phyloP scores from a whole-genome alignment of 2,329 filamentous ascomycete species.

The Nakataea oryzae region DNA sequence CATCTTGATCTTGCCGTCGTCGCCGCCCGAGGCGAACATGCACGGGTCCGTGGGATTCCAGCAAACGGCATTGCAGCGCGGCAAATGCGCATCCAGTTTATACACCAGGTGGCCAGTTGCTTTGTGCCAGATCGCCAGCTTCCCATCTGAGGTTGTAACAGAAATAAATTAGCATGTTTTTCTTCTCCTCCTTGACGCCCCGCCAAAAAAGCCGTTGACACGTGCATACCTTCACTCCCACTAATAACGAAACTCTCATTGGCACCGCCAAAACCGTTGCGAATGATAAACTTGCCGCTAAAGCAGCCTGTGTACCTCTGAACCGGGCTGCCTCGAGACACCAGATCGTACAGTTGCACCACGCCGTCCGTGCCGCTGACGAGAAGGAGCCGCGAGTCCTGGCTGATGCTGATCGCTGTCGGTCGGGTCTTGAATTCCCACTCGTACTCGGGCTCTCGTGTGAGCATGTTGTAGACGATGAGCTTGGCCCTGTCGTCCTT shows the following conservation, averaged over 20 bases:
- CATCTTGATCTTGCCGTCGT: conserved; percentile 80
- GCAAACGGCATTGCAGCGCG: conserved; percentile 74
- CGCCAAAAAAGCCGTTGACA: neutral
- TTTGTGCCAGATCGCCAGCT: conserved; percentile 85
- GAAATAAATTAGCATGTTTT: neutral
- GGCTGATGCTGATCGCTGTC: conserved; percentile 72
- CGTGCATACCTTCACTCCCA: conserved; percentile 69
- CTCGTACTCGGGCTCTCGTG: conserved; percentile 64
- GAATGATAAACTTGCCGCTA: conserved; percentile 69
- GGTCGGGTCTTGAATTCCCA: conserved; percentile 58
- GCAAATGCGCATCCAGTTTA: conserved; percentile 61
- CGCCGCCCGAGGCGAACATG: conserved; percentile 85
- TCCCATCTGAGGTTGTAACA: conserved; percentile 34
- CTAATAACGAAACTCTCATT: conserved; percentile 86
- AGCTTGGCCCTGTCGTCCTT: conserved; percentile 55
- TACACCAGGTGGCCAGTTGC: conserved; percentile 68
- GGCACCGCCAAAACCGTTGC: conserved; percentile 77
- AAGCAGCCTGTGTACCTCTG: conserved; percentile 67
- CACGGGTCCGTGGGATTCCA: conserved; percentile 80
- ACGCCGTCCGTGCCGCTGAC: conserved; percentile 72
- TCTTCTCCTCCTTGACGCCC: no score
- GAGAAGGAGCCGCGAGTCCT: conserved; percentile 70
- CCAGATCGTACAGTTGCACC: conserved; percentile 69
- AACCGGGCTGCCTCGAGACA: conserved; percentile 53
- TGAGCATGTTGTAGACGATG: conserved; percentile 73